phyloP scores from a whole-genome alignment of 129 eudicot species.

The Escallonia herrerae region DNA sequence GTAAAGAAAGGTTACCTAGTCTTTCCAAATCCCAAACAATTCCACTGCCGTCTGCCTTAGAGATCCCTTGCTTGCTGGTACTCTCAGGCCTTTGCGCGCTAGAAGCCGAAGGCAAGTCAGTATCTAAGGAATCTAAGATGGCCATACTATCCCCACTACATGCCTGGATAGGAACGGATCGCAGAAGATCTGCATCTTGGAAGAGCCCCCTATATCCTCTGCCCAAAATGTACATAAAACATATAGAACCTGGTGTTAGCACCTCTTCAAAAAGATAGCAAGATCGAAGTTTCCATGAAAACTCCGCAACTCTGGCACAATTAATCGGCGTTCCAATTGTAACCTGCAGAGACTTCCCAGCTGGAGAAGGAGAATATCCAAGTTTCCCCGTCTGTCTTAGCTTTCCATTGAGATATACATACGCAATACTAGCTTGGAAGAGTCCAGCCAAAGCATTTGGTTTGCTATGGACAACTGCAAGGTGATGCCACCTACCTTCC shows the following conservation, averaged over 20 bases:
- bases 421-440: constrained; percentile 91
- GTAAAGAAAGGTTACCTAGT: constrained; percentile 77
- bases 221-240: constrained; percentile 93
- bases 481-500: constrained; percentile 96
- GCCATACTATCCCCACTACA: constrained; percentile 98
- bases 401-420: constrained; percentile 85
- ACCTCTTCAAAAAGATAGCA: constrained; percentile 97
- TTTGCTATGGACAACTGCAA: constrained; percentile 90
- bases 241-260: constrained; percentile 80
- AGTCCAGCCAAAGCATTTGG: constrained; percentile 98
- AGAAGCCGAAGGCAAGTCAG: constrained; percentile 56
- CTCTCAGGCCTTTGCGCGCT: constrained; percentile 57
- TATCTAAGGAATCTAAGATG: constrained; percentile 79
- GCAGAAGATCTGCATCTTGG: constrained; percentile 85
- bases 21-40: constrained; percentile 92
- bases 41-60: constrained; percentile 71
- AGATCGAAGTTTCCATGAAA: constrained; percentile 83
- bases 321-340: constrained; percentile 79
- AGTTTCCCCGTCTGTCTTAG: constrained; percentile 86
- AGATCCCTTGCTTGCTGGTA: constrained; percentile 47
- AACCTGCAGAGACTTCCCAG: constrained; percentile 83
- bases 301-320: constrained; percentile 62
- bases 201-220: constrained; percentile 96
- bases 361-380: constrained; percentile 94
- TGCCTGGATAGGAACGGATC: constrained; percentile 87